Evolutionary conservation across 345 rosid genomes (phyloP).

Genomic region (Citrus inodora): DNA sequence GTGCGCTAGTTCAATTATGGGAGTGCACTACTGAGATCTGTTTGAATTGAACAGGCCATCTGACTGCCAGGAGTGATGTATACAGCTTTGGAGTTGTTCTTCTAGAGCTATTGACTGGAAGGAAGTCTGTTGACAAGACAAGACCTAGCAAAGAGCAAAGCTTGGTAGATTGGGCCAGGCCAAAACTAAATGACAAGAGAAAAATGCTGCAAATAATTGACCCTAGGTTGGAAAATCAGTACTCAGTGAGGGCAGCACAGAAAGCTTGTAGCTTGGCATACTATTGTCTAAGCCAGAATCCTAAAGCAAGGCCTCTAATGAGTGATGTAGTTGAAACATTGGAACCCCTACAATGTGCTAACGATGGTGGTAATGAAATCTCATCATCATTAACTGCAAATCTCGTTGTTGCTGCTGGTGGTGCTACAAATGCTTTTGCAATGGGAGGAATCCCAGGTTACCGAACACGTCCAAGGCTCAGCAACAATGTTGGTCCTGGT

Average conservation of each 20-base stretch:
- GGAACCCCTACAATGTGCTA: slow-evolving; percentile 76
- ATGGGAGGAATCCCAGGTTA: slow-evolving; percentile 71
- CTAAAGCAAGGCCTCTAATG: slow-evolving; percentile 96
- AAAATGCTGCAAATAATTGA: slow-evolving; percentile 85
- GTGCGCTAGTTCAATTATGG: neutral
- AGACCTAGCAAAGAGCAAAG: slow-evolving; percentile 96
- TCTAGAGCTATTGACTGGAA: slow-evolving; percentile 83
- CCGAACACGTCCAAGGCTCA: slow-evolving; percentile 51
- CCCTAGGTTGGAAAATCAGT: slow-evolving; percentile 83
- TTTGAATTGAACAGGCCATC: slow-evolving; percentile 66
- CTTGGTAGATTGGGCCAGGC: slow-evolving; percentile 97
- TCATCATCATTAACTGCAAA: slow-evolving; percentile 37
- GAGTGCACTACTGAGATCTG: slow-evolving; percentile 5
- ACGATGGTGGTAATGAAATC: slow-evolving; percentile 42
- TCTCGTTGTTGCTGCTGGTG: slow-evolving; percentile 28
- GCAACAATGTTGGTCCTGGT: slow-evolving; percentile 75
- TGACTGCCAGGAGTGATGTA: slow-evolving; percentile 94
- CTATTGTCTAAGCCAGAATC: slow-evolving; percentile 92
- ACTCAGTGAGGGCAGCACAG: slow-evolving; percentile 88
- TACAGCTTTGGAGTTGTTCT: slow-evolving; percentile 98
- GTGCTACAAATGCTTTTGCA: slow-evolving; percentile 47
- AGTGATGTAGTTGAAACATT: slow-evolving; percentile 93
- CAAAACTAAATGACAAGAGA: slow-evolving; percentile 89
- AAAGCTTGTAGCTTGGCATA: slow-evolving; percentile 96
- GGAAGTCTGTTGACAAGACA: slow-evolving; percentile 93